These are phyloP conservation scores for Neurospora sp. DNA, from an alignment of 495 filamentous ascomycete species.

Conservation along the genomic window DNA sequence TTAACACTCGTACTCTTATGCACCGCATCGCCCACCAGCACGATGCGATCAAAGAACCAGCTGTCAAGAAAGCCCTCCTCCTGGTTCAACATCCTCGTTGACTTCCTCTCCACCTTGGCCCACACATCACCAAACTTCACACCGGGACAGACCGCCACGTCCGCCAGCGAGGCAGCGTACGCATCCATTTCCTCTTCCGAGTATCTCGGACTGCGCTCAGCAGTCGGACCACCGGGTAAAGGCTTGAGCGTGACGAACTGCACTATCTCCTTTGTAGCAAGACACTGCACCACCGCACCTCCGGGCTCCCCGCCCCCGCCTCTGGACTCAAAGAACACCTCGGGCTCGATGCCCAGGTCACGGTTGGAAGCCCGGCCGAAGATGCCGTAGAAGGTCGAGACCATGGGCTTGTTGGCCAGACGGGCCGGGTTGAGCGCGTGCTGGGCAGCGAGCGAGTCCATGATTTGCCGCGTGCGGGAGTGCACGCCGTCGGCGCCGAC, in stretches of 20 bases:
- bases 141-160: not conserved
- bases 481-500: constrained; percentile 44
- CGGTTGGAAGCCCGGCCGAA: not conserved
- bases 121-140: not conserved
- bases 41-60: constrained; percentile 30
- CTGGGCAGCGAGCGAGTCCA: constrained; percentile 23
- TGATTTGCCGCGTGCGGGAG: constrained; percentile 28
- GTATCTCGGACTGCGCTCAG: not conserved
- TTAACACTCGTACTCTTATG: constrained; percentile 21
- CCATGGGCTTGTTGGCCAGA: not conserved
- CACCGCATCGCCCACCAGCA: constrained; percentile 33
- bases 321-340: not conserved
- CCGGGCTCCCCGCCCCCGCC: not conserved
- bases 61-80: constrained; percentile 31
- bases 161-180: not conserved
- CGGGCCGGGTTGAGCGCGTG: not conserved
- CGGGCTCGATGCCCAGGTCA: not conserved
- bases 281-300: not conserved
- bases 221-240: not conserved
- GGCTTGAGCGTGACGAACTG: not conserved
- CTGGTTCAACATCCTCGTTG: constrained; percentile 16
- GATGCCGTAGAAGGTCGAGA: not conserved
- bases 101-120: not conserved
- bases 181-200: not conserved
- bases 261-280: not conserved